Evolutionary conservation across 768 basidiomycete species (phyloP).

Genomic region (Suillus plorans): DNA sequence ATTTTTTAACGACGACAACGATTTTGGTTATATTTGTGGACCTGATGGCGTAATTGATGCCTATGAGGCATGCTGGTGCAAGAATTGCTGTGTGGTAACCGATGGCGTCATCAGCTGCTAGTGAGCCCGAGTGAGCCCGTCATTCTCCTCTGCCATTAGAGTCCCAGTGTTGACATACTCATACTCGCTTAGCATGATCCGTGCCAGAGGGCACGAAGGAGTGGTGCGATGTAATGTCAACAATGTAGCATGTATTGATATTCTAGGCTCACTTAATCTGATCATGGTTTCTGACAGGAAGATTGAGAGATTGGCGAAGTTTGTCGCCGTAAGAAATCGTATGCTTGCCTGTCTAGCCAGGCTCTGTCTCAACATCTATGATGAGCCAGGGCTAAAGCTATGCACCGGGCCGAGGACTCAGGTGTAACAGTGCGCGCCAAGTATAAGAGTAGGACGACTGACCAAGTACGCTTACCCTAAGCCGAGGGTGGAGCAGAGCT

Average conservation of each 20-base stretch:
- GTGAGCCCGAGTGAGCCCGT: not conserved
- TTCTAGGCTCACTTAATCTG: not conserved
- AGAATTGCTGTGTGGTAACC: not conserved
- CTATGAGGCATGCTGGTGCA: rapidly evolving
- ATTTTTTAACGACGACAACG: not conserved
- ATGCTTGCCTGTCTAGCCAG: no score
- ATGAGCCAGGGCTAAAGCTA: no score
- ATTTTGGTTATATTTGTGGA: not conserved
- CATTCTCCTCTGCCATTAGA: not conserved
- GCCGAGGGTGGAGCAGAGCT: no score
- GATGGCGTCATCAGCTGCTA: not conserved
- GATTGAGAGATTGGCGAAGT: no score
- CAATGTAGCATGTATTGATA: not conserved
- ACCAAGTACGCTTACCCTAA: no score
- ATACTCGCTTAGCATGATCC: not conserved
- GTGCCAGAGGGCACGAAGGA: not conserved
- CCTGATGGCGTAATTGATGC: rapidly evolving
- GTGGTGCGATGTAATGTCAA: not conserved
- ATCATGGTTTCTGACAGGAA: not conserved
- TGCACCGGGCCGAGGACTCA: no score
- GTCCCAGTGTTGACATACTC: not conserved
- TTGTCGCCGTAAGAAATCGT: no score
- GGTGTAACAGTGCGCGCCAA: no score
- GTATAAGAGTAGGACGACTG: no score
- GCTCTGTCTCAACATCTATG: no score